These are phyloP conservation scores for Hypoxylon rubiginosum DNA, from an alignment of 2,329 filamentous ascomycete genomes.

Conservation along the genomic window DNA sequence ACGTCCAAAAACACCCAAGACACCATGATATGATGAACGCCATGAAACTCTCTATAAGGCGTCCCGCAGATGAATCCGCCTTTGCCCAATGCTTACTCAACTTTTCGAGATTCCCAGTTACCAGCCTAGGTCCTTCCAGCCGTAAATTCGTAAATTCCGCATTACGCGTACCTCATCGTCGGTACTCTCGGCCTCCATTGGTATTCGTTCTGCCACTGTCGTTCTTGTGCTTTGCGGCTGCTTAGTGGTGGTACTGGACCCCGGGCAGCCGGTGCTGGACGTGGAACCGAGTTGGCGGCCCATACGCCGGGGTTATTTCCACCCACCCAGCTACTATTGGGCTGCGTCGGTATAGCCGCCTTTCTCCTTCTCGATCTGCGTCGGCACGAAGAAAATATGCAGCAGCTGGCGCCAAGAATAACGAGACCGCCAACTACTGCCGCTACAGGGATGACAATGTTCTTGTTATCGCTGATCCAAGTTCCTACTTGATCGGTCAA, in stretches of 20 bases:
- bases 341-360: slow-evolving; percentile 47
- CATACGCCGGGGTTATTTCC: slow-evolving; percentile 40
- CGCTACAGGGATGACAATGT: slow-evolving; percentile 85
- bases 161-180: slow-evolving; percentile 41
- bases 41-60: slow-evolving; percentile 12
- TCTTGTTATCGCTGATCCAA: slow-evolving; percentile 83
- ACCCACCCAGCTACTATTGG: slow-evolving; percentile 48
- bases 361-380: slow-evolving; percentile 51
- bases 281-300: slow-evolving; percentile 30
- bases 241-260: slow-evolving; percentile 13
- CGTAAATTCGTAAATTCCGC: slow-evolving; percentile 4
- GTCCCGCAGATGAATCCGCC: slow-evolving; percentile 17
- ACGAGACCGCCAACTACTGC: slow-evolving; percentile 79
- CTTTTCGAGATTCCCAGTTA: slow-evolving; percentile 28
- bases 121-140: slow-evolving; percentile 39
- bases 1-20: slow-evolving; percentile 37
- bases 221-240: slow-evolving; percentile 19
- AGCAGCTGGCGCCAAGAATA: slow-evolving; percentile 76
- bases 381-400: slow-evolving; percentile 71
- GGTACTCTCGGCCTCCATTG: slow-evolving; percentile 38
- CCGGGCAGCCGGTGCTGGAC: slow-evolving; percentile 34
- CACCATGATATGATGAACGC: slow-evolving; percentile 34
- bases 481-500: slow-evolving; percentile 77
- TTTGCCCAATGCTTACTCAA: slow-evolving; percentile 7
- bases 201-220: slow-evolving; percentile 32